Conservation (phyloP, 176 grass and related monocot species). For the Musa troglodytarum region DNA sequence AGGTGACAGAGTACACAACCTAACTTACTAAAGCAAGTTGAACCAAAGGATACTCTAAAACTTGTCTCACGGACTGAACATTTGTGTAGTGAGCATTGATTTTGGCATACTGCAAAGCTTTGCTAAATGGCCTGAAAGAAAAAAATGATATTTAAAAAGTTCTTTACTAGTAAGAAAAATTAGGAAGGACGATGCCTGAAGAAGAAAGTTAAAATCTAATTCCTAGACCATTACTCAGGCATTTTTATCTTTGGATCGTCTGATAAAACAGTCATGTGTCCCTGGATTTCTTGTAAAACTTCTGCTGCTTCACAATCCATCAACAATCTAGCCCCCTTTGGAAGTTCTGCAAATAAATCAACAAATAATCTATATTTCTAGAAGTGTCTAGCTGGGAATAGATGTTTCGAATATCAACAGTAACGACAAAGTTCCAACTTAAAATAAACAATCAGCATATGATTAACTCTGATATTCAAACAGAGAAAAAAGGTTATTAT, state of each 20-base stretch:
- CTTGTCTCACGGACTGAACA: constrained; percentile 51
- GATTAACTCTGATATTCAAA: too few relatives aligned
- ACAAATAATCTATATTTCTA: neutral
- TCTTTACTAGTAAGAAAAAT: constrained; percentile 2
- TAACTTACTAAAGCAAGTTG: neutral
- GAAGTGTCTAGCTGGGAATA: too few relatives aligned
- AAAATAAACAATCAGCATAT: too few relatives aligned
- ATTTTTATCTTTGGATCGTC: constrained; percentile 89
- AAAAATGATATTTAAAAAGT: constrained; percentile 5
- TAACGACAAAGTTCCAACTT: too few relatives aligned
- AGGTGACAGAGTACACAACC: constrained; percentile 1
- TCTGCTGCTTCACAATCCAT: constrained; percentile 87
- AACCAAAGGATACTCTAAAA: constrained; percentile 62
- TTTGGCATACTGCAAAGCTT: constrained; percentile 77
- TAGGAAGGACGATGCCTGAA: too few relatives aligned
- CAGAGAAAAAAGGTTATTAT: too few relatives aligned
- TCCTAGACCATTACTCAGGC: constrained; percentile 49
- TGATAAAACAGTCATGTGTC: constrained; percentile 85
- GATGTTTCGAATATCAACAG: neutral
- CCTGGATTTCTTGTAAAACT: constrained; percentile 80
- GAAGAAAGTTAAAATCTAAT: neutral
- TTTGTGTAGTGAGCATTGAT: constrained; percentile 43
- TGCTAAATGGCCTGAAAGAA: constrained; percentile 63
- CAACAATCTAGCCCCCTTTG: constrained; percentile 48
- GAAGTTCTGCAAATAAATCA: constrained; percentile 57